Percentiles rank a stretch among this genome's conserved stretches.
These are phyloP conservation scores for Inonotus obliquus DNA, from an alignment of 1,284 basidiomycete genomes.

Conservation along the genomic window DNA sequence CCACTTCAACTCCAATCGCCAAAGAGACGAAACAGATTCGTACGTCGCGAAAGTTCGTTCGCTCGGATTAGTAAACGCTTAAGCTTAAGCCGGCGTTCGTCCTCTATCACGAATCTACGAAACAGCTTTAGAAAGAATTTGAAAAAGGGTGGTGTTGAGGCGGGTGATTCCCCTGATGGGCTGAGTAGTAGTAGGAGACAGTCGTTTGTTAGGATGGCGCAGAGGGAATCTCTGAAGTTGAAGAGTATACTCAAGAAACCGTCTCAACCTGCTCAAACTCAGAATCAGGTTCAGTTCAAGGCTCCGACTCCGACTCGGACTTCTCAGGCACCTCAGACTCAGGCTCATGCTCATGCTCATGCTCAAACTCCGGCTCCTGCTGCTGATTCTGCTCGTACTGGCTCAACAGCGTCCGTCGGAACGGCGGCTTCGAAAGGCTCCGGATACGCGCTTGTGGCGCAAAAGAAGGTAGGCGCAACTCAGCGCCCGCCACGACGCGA, in stretches of 20 bases:
- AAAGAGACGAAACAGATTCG: not conserved
- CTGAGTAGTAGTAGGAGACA: not conserved
- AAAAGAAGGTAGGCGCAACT: not conserved
- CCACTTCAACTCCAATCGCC: not conserved
- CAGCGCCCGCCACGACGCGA: not conserved
- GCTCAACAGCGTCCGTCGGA: not conserved
- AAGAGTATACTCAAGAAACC: not conserved
- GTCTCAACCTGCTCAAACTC: not conserved
- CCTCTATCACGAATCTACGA: not conserved
- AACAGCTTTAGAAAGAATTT: not conserved
- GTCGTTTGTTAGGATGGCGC: not conserved
- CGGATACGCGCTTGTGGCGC: not conserved
- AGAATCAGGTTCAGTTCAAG: not conserved
- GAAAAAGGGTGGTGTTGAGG: not conserved
- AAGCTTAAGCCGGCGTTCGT: not conserved
- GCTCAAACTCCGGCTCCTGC: not conserved
- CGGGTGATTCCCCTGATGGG: not conserved
- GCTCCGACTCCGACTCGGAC: not conserved
- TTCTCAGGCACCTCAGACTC: too few relatives aligned
- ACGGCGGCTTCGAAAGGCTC: not conserved
- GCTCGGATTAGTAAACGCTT: not conserved
- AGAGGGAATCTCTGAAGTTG: not conserved
- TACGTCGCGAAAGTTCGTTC: not conserved
- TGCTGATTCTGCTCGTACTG: not conserved
- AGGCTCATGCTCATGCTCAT: not conserved